Evolutionary conservation across 2,329 filamentous ascomycete genomes (phyloP), one percentile per base, ranked within the genome.

Genomic region (Aspergillus glaucus): DNA sequence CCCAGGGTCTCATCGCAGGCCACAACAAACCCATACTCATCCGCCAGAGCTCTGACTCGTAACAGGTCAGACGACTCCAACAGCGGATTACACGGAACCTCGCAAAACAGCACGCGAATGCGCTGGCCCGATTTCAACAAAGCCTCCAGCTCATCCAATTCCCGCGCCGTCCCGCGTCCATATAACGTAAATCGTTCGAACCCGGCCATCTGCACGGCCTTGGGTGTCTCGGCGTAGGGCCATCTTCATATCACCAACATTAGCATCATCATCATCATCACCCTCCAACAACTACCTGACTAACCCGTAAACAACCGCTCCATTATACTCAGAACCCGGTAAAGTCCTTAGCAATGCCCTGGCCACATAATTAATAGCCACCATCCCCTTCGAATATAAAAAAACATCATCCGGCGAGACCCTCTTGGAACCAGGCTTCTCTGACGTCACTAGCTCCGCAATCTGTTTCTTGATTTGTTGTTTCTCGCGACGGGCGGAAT

Each of bases 11-110:
- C 70, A 49, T 73, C 69, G 40, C 67, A 52, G 3, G 66, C 53
- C 3, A 73, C 55, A 6, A 66, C 14, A 37, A 63, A 62, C n/a
- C 50, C 45, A 46, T 68, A 65, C 42, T 60, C 46, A 22, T 69
- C 61, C 3, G 78, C 78, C 37, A 79, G 53, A 9, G 53, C 51
- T 9, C 70, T 63, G 32, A 79, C 55, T 15, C 65, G 54, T 10
- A 46, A 47, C 21, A 79, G 55, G 54, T 79, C 66, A 1, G 70
- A 64, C 24, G 69, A 72, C 30, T 65, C 62, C 19, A 76, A 51
- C 2, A 76, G 58, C 2, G 75, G 75, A 56, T 79, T 78, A 12
- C 67, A 68, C 2, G 75, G 75, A 47, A 76, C 74, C 61, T 84
- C 80, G 9, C 73, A 67, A 55, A 76, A 74, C 6, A 75, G 62